Conservation (phyloP, 2,329 filamentous ascomycete species). For the Phialophora tarda region DNA sequence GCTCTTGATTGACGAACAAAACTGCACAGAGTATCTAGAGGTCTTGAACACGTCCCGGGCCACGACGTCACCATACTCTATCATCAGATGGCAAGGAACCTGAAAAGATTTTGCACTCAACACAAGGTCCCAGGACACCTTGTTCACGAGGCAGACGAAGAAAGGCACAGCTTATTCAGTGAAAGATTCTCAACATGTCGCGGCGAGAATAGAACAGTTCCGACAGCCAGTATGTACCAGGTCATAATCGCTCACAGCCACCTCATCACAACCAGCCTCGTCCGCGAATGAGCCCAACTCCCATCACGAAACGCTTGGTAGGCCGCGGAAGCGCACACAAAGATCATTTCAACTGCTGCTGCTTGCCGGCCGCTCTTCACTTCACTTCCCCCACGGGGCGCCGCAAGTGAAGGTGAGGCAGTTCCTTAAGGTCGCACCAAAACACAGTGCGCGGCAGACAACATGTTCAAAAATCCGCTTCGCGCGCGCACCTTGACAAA, state of each 20-base stretch:
- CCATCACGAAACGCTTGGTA: neutral
- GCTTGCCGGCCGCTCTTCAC: neutral
- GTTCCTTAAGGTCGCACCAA: neutral
- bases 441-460: neutral
- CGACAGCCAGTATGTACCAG: neutral
- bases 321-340: neutral
- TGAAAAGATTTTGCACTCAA: neutral
- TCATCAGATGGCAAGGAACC: neutral
- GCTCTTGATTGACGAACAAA: neutral
- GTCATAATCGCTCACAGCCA: neutral
- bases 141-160: neutral
- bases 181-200: neutral
- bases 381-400: neutral
- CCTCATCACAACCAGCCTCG: neutral
- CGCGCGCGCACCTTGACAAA: slow-evolving; percentile 6
- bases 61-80: neutral
- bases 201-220: neutral
- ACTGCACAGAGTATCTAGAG: neutral
- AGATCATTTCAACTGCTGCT: slow-evolving; percentile 1
- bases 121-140: neutral
- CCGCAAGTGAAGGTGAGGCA: slow-evolving; percentile 6
- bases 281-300: neutral
- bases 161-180: neutral
- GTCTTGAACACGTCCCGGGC: neutral
- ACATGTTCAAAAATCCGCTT: neutral